Conservation (phyloP, 1,139 yeast genomes). For the Citeromyces siamensis region DNA sequence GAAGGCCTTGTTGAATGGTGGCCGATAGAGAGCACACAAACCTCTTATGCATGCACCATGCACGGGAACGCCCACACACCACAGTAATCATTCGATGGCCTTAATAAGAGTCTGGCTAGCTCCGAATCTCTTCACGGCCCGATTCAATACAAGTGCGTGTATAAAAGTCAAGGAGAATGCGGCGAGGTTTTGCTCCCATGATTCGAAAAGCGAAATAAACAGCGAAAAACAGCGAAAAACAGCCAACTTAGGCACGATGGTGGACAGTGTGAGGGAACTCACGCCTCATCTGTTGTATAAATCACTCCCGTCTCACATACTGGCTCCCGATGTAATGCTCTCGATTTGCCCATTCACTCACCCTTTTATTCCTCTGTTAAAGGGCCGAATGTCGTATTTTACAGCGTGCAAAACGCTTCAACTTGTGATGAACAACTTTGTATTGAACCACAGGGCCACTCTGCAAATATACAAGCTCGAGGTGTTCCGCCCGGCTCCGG, state of each 20-base stretch:
- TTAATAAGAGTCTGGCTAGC: too few relatives aligned
- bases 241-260: slow-evolving; percentile 52
- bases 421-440: slow-evolving; percentile 37
- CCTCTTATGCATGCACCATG: too few relatives aligned
- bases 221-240: slow-evolving; percentile 17
- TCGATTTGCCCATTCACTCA: slow-evolving; percentile 53
- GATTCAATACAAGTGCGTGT: not conserved
- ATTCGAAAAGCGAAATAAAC: slow-evolving; percentile 3
- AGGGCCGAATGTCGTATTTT: slow-evolving; percentile 27
- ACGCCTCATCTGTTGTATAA: slow-evolving; percentile 44
- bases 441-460: slow-evolving; percentile 34
- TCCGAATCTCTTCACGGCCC: too few relatives aligned
- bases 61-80: too few relatives aligned
- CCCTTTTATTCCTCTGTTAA: slow-evolving; percentile 45
- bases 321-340: slow-evolving; percentile 42
- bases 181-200: not conserved
- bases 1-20: slow-evolving; percentile 1
- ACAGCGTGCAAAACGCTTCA: slow-evolving; percentile 38
- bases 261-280: slow-evolving; percentile 35
- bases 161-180: not conserved
- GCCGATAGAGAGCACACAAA: too few relatives aligned
- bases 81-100: too few relatives aligned
- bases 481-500: slow-evolving; percentile 12
- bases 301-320: slow-evolving; percentile 33
- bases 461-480: slow-evolving; percentile 36